Percentiles rank a stretch among this genome's conserved stretches.
Conservation (phyloP, 768 basidiomycete species). For the Boletus bicolor region DNA sequence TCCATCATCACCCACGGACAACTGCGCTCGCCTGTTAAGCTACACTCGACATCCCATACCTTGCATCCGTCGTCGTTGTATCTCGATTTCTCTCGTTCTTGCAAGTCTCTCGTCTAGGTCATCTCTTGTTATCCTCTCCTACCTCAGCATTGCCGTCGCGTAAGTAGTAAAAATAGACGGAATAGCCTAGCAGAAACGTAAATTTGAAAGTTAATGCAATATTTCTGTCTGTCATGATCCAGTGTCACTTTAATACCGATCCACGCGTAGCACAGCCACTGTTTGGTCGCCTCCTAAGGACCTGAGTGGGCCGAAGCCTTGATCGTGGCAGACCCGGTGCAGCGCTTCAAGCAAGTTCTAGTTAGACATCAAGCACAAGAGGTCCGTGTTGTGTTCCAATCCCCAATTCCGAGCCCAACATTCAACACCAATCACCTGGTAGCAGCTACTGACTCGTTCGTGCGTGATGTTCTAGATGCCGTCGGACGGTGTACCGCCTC, state of each 20-base stretch:
- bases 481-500: conserved; percentile 3
- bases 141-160: not conserved
- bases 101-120: not conserved
- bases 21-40: not conserved
- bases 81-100: not conserved
- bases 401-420: not conserved
- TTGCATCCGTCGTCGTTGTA: conserved; percentile 2
- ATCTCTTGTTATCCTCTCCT: not conserved
- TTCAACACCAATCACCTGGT: too few relatives aligned
- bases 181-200: not conserved
- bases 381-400: not conserved
- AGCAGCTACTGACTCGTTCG: not conserved
- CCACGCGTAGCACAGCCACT: not conserved
- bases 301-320: not conserved
- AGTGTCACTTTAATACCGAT: too few relatives aligned
- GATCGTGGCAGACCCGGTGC: not conserved
- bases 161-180: not conserved
- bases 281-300: not conserved
- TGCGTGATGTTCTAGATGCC: conserved; percentile 9
- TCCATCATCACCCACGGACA: conserved; percentile 2
- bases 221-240: not conserved
- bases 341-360: not conserved
- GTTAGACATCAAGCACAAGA: not conserved
- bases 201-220: not conserved
- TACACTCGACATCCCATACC: not conserved